Base-by-base conservation (phyloP, 441 rosid species). In the Rhodomyrtus psidioides region DNA sequence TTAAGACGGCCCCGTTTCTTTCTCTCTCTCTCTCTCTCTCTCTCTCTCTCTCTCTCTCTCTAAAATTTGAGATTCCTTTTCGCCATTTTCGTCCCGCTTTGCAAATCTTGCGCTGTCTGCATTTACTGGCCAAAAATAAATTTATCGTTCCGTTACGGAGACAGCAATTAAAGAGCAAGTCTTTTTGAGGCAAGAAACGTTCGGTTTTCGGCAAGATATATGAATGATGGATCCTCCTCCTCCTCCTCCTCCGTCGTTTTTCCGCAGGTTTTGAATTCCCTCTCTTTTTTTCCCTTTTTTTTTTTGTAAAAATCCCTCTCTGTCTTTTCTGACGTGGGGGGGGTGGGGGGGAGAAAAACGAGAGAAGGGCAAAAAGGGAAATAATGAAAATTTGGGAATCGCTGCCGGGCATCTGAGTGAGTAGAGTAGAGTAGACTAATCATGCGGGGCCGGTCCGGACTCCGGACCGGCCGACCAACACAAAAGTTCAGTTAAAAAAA, bases 241-340 rank as follows among this genome's bases (percentile, higher is more conserved):
- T n/a, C n/a, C n/a, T 60, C 5, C 60, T 56, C 59, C 28, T 60
- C 46, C 24, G 1, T 30, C 28, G 34, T 34, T 34, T 23, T 21
- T 70, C 19, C 46, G 2, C 3, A 53, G 55, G 55, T 54, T 16
- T 54, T 54, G 7, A 6, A 1, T 16, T 53, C 19, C 9, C 5
- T 0, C 0, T 17, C 1, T 17, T 1, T 6, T 6, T 9, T 34
- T 8, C 0, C 0, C 9, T 1, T 17, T 1, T 6, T 6, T 9
- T 34, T 8, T 16, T 15, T 15, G 9, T 9, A 30, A 30, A 62
- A 62, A 30, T 30, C 4, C 9, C 12, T 15, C 42, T 17, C 44
- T 0, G 6, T 17, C 44, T 9, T 62, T 30, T 62, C 44, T 17
- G 75, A 62, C 75, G 26, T 39, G 12, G 57, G 6, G 24, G 24